Percentiles rank a stretch among this genome's conserved stretches.
These are phyloP conservation scores for Hypoxylon sp. DNA, from an alignment of 2,329 filamentous ascomycete genomes.

Conservation along the genomic window DNA sequence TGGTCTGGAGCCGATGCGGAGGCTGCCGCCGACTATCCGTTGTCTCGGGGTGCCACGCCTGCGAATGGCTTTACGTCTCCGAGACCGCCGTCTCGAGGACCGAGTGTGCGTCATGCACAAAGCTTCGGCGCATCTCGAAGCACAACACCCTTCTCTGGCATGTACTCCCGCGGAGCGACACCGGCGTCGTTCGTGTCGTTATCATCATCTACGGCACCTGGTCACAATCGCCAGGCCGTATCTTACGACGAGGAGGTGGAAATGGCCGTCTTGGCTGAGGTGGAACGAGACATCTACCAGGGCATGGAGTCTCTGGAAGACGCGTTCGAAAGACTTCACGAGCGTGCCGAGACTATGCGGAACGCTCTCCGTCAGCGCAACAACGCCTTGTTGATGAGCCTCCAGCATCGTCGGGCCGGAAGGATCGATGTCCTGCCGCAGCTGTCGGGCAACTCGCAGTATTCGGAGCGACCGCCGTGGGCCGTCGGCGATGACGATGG, in stretches of 20 bases:
- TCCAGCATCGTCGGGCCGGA: conserved; percentile 61
- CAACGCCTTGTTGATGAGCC: conserved; percentile 74
- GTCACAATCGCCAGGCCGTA: conserved; percentile 65
- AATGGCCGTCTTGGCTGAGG: conserved; percentile 86
- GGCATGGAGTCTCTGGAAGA: conserved; percentile 96
- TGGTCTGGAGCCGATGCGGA: conserved; percentile 87
- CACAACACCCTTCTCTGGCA: conserved; percentile 57
- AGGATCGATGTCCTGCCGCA: conserved; percentile 63
- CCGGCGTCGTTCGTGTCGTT: conserved; percentile 57
- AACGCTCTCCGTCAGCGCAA: conserved; percentile 81
- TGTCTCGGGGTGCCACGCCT: conserved; percentile 63
- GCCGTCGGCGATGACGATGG: conserved; percentile 55
- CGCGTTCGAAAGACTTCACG: conserved; percentile 90
- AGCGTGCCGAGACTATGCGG: conserved; percentile 81
- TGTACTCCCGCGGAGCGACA: conserved; percentile 63
- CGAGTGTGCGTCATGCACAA: conserved; percentile 51
- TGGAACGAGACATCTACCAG: conserved; percentile 90
- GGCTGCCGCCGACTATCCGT: conserved; percentile 54
- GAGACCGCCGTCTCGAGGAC: conserved; percentile 49
- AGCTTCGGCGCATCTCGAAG: conserved; percentile 54
- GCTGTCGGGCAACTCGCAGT: conserved; percentile 57
- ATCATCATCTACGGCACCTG: conserved; percentile 51
- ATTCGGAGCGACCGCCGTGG: conserved; percentile 59
- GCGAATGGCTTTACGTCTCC: conserved; percentile 55
- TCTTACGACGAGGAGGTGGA: conserved; percentile 94